Evolutionary conservation across 2,329 filamentous ascomycete species (phyloP), one percentile per base, ranked within the genome.

Genomic region (Mycosphaerella sp.): DNA sequence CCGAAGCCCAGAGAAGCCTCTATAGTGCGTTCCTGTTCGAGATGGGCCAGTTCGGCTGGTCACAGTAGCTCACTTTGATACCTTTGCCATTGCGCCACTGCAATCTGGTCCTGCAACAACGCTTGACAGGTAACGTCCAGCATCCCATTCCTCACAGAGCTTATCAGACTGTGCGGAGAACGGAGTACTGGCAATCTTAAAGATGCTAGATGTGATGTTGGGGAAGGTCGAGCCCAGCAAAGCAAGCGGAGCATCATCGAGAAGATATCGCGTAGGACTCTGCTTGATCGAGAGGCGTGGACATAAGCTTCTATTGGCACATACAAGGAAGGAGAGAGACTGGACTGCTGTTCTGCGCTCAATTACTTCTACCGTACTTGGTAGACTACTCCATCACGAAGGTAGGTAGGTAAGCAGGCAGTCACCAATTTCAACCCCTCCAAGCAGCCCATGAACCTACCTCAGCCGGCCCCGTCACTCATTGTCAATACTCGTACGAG

Each of bases 1-100:
- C 80, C 52, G 78, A 78, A 44, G 75, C 70, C 57, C 76, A 71
- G 54, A 85, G 64, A 4, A 71, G 73, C 56, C 74, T 69, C 82
- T 82, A 85, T 4, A 82, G 67, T 8, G 71, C 68, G 62, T 84
- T 79, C 18, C 82, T 68, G 17, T 74, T 77, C n/a, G 75, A 73
- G 25, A 84, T 67, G 0, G 80, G 81, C 71, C 75, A 85, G 1
- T 69, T 70, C 0, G 82, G 82, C 55, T 78, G 75, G 47, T 81
- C 78, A 81, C 81, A 85, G 61, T 85, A 85, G 50, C 82, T 68
- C 1, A 75, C 75, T 50, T 68, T 70, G 52, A 86, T 82, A 0
- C 81, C 81, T 61, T 74, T 79, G 12, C 66, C 69, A 57, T 78
- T 78, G 76, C 4, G 82, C 82, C 0, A 63, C 62, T 0, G 61